Base-by-base conservation (phyloP, 106 monocot species). In the Dendrobium nobile region DNA sequence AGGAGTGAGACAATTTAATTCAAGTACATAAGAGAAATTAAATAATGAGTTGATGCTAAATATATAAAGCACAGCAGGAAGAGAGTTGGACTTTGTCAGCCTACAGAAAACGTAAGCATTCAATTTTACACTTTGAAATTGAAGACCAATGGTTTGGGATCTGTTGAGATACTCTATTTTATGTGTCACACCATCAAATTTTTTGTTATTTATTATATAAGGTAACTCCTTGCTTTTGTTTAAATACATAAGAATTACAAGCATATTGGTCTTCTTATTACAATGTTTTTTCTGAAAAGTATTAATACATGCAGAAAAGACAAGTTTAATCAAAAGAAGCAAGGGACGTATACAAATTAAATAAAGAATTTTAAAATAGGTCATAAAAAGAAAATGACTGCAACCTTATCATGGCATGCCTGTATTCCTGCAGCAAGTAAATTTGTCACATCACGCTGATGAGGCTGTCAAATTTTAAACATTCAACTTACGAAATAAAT, bases 341-440 rank as follows among this genome's bases (percentile, higher is more conserved):
- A 43, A 43, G 13, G 8, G 37, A 72, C 0, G 37, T 40, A 72
- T 10, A 68, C 3, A 56, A 47, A 72, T 6, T 11, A 73, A 56
- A 37, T 24, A 19, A 72, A 2, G 48, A 79, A 47, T 7, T 54
- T 7, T 11, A 17, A 20, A 45, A 61, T 13, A 4, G 13, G 1
- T 40, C 13, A 13, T 37, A 37, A 37, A 10, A 70, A 64, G 13
- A 51, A 51, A 51, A 51, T 1, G 15, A 43, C 3, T 28, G 18
- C 19, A 72, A 97, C 97, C 97, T 94, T 91, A 82, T 94, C 92
- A 92, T 98, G 97, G 83, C 97, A 98, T 43, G 97, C 92, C 75
- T 98, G 94, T 47, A 94, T 90, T 77, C 89, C 94, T 80, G 97
- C 94, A 76, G 97, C 97, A 80, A 98, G 92, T 78, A 98, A 87